Base-by-base conservation (phyloP, 257 asterid genomes). In the Eucommia ulmoides region DNA sequence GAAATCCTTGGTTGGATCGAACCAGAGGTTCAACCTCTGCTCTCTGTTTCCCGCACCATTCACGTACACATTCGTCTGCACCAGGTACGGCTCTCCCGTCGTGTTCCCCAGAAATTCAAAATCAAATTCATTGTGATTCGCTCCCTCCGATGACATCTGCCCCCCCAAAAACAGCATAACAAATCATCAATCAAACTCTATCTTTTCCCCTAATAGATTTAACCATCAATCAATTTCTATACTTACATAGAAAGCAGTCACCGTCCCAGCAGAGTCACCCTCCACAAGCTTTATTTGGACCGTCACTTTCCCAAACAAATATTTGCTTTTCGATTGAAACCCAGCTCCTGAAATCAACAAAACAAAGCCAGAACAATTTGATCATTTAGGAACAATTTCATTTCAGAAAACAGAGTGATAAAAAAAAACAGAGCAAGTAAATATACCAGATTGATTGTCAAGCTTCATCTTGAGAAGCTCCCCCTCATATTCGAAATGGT, bases 241-340 rank as follows among this genome's bases (percentile, higher is more conserved):
- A 23, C 80, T 59, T 64, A 88, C 97, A 59, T 84, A 88, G 70
- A 77, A 81, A 25, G 95, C 97, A 24, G 97, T 88, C 44, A 88
- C 97, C 51, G 95, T 88, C 57, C 97, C 95, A 48, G 97, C 97
- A 58, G 97, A 88, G 53, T 88, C 97, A 44, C 95, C 97, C 26
- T 59, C 88, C 0, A 88, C 95, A 33, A 88, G 97, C 88, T 83
- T 83, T 57, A 88, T 83, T 71, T 81, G 85, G 47, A 76, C 65
- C 9, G 74, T 73, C 14, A 88, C 93, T 69, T 88, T 88, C 49
- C 97, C 97, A 54, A 76, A 88, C 93, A 88, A 41, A 21, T 81
- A 88, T 45, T 88, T 88, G 65, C 71, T 81, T 77, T 88, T 88
- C 0, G 97, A 88, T 17, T 71, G 55, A 68, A 88, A 88, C 20